Evolutionary conservation across 163 green algal species (phyloP).

Genomic region (Coccomyxa subellipsoidea): DNA sequence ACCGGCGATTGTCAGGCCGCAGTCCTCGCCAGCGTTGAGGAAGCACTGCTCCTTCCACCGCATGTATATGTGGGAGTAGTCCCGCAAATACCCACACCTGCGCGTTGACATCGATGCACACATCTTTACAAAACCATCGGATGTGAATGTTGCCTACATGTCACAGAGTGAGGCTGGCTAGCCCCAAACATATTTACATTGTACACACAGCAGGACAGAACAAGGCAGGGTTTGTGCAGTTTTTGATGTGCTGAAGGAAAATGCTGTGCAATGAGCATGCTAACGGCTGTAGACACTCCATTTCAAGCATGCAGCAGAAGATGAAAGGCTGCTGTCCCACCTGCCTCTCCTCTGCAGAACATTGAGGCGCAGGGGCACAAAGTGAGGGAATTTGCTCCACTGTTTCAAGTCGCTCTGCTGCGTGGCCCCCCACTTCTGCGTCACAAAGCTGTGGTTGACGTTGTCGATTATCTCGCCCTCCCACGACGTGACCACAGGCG

Average conservation of each 20-base stretch:
- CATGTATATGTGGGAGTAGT: conserved; percentile 70
- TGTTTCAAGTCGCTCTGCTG: conserved; percentile 64
- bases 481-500: conserved; percentile 45
- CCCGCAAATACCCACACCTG: conserved; percentile 36
- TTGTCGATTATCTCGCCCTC: conserved; percentile 88
- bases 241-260: too few relatives aligned
- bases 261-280: too few relatives aligned
- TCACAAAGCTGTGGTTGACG: conserved; percentile 75
- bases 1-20: conserved; percentile 73
- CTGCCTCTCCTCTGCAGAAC: conserved; percentile 23
- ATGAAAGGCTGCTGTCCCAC: background rate
- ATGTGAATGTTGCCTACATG: background rate
- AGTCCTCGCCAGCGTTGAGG: conserved; percentile 41
- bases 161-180: too few relatives aligned
- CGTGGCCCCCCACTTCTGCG: conserved; percentile 63
- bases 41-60: conserved; percentile 86
- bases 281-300: too few relatives aligned
- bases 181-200: too few relatives aligned
- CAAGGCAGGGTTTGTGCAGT: background rate
- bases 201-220: too few relatives aligned
- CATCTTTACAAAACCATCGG: background rate
- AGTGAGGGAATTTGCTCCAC: conserved; percentile 68
- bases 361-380: conserved; percentile 41
- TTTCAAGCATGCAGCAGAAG: background rate
- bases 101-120: background rate